These are phyloP conservation scores for Mycena filopes DNA, from an alignment of 768 basidiomycete genomes.

Conservation along the genomic window DNA sequence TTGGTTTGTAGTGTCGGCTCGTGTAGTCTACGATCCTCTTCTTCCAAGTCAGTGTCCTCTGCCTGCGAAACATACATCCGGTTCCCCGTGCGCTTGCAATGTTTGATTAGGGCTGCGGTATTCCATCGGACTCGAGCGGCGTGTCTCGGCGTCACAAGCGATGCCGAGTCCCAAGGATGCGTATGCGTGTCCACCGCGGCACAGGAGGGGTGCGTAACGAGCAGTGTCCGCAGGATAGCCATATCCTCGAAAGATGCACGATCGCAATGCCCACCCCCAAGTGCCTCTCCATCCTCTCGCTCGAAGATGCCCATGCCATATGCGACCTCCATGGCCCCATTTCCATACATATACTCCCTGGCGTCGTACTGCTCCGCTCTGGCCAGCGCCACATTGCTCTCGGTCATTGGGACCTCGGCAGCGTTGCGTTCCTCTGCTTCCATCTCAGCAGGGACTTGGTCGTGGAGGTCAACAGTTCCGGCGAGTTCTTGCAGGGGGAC, in stretches of 20 bases:
- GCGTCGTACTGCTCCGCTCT: background rate
- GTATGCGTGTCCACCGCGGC: slow-evolving; percentile 19
- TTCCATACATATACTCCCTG: background rate
- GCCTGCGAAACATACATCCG: slow-evolving; percentile 42
- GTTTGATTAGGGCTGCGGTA: slow-evolving; percentile 33
- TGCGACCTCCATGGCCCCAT: background rate
- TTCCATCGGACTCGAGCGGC: slow-evolving; percentile 51
- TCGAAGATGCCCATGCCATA: background rate
- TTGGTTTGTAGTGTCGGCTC: no score
- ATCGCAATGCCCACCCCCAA: slow-evolving; percentile 41
- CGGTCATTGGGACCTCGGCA: background rate
- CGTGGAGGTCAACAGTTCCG: slow-evolving; percentile 3
- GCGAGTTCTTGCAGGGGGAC: background rate
- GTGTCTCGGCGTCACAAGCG: slow-evolving; percentile 52
- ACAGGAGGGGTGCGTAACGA: slow-evolving; percentile 22
- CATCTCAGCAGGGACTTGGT: background rate
- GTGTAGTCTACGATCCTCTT: no score
- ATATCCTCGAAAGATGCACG: slow-evolving; percentile 42
- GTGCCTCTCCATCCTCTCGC: slow-evolving; percentile 5
- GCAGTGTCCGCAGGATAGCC: slow-evolving; percentile 34
- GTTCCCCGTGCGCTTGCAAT: slow-evolving; percentile 30
- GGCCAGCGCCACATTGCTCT: background rate
- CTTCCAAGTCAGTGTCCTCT: slow-evolving; percentile 44
- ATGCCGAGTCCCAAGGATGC: slow-evolving; percentile 45
- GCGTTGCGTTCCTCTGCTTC: background rate